Evolutionary conservation across 2,329 filamentous ascomycete species (phyloP).

Genomic region (Lojkania enalia): DNA sequence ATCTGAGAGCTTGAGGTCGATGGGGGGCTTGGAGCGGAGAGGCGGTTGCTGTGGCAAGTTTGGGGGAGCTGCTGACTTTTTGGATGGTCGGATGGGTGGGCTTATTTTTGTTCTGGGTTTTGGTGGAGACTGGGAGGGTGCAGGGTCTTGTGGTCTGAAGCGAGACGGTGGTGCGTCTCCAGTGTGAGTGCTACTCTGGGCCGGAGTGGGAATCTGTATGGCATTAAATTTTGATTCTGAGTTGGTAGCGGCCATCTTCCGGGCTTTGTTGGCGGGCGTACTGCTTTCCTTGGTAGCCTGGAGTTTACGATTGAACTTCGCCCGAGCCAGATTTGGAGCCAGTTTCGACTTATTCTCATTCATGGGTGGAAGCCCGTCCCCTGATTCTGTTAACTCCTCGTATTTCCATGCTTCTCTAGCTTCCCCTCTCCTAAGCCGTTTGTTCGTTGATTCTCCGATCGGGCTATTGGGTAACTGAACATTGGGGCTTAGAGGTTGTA

Average conservation of each 20-base stretch:
- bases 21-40: conserved; percentile 60
- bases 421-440: conserved; percentile 22
- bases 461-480: conserved; percentile 1
- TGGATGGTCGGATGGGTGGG: too few species aligned
- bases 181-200: too few species aligned
- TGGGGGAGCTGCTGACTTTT: too few species aligned
- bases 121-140: too few species aligned
- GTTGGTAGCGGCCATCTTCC: too few species aligned
- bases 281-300: conserved; percentile 7
- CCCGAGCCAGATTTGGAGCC: conserved; percentile 27
- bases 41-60: conserved; percentile 9
- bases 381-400: conserved; percentile 30
- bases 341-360: conserved; percentile 20
- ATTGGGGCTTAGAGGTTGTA: conserved; percentile 34
- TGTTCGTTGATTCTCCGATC: conserved; percentile 20
- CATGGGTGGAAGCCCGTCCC: conserved; percentile 22
- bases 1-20: conserved; percentile 65
- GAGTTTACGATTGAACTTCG: conserved; percentile 29
- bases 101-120: too few species aligned
- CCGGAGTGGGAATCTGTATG: too few species aligned
- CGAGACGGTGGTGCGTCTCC: too few species aligned
- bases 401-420: conserved; percentile 15
- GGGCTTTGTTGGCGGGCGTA: too few species aligned
- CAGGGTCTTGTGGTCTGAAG: too few species aligned
- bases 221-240: too few species aligned